Conservation (phyloP, 371 early-diverging fungal species). For the Rhizomucor pusillus region DNA sequence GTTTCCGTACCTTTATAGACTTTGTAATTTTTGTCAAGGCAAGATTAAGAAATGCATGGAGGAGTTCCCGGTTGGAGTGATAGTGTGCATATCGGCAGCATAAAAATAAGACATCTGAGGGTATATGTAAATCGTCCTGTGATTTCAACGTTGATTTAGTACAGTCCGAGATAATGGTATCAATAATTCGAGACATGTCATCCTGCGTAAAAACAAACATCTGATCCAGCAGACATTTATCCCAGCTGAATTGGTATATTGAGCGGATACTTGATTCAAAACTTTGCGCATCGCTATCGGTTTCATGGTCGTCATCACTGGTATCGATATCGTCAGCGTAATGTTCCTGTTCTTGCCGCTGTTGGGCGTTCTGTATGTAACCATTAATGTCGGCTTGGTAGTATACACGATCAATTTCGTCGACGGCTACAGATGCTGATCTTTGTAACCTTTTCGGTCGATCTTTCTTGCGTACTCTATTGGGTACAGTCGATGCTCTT, state of each 20-base stretch:
- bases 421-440: neutral
- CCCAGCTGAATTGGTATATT: slow-evolving; percentile 71
- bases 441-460: too few species aligned
- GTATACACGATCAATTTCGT: neutral
- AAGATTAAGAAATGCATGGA: slow-evolving; percentile 62
- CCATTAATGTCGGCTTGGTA: slow-evolving; percentile 1
- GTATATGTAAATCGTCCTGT: slow-evolving; percentile 59
- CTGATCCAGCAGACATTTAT: slow-evolving; percentile 75
- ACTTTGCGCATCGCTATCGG: slow-evolving; percentile 4
- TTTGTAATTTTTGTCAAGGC: slow-evolving; percentile 59
- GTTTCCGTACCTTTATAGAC: slow-evolving; percentile 48
- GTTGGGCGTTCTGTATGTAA: slow-evolving; percentile 13
- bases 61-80: slow-evolving; percentile 63
- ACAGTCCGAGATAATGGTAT: slow-evolving; percentile 64
- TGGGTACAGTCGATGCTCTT: neutral
- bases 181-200: slow-evolving; percentile 67
- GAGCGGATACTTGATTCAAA: slow-evolving; percentile 32
- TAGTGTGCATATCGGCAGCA: slow-evolving; percentile 87
- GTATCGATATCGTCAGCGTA: neutral
- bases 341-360: slow-evolving; percentile 7
- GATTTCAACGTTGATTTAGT: neutral
- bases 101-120: slow-evolving; percentile 86
- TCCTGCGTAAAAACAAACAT: slow-evolving; percentile 87
- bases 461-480: neutral
- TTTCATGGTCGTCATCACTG: slow-evolving; percentile 4